Evolutionary conservation across 805 yeast species (phyloP).

Genomic region (Starmerella etchellsii): DNA sequence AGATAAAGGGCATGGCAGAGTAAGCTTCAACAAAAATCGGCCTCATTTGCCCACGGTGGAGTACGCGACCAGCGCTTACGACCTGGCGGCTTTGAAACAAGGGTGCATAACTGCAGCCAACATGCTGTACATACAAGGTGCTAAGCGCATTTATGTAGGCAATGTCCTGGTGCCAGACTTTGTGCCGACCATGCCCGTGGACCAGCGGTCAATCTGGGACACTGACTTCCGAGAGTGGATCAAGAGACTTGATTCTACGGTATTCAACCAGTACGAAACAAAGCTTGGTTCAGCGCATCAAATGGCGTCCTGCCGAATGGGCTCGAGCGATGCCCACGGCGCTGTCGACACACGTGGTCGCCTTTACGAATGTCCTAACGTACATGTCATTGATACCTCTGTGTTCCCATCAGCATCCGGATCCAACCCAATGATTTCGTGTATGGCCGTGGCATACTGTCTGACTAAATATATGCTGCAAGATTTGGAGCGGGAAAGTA

Average conservation of each 20-base stretch:
- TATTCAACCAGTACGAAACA: slow-evolving; percentile 24
- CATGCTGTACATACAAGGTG: slow-evolving; percentile 38
- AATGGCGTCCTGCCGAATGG: slow-evolving; percentile 40
- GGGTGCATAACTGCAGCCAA: slow-evolving; percentile 34
- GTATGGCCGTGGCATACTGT: slow-evolving; percentile 37
- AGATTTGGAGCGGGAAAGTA: slow-evolving; percentile 18
- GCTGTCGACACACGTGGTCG: slow-evolving; percentile 36
- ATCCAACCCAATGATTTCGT: slow-evolving; percentile 41
- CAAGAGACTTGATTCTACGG: slow-evolving; percentile 17
- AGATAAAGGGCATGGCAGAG: slow-evolving; percentile 30
- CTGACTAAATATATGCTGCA: slow-evolving; percentile 31
- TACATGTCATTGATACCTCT: slow-evolving; percentile 40
- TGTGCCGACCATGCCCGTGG: slow-evolving; percentile 23
- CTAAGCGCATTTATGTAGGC: slow-evolving; percentile 30
- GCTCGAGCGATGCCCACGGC: slow-evolving; percentile 32
- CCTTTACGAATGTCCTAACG: slow-evolving; percentile 37
- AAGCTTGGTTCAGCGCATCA: slow-evolving; percentile 41
- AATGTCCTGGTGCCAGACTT: slow-evolving; percentile 31
- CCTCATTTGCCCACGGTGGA: slow-evolving; percentile 29
- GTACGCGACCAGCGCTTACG: slow-evolving; percentile 33
- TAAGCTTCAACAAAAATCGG: slow-evolving; percentile 26
- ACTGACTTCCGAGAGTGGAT: slow-evolving; percentile 31
- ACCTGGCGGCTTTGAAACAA: slow-evolving; percentile 30
- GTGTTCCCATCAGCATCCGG: slow-evolving; percentile 43
- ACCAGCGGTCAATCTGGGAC: slow-evolving; percentile 32